Evolutionary conservation across 805 yeast species (phyloP), one percentile per base, ranked within the genome.

Genomic region (Phaffomyces opuntiae): DNA sequence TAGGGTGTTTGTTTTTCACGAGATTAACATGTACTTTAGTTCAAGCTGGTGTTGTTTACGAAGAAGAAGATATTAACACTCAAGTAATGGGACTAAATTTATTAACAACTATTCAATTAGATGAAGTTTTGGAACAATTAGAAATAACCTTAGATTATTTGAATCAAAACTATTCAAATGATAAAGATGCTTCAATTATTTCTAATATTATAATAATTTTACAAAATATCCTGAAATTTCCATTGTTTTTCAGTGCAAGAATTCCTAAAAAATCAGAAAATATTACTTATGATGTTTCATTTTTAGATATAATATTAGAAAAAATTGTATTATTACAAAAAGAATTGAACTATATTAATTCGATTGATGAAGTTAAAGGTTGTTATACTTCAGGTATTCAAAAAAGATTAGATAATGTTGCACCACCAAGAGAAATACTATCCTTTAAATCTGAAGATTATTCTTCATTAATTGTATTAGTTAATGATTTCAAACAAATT

Each of bases 51-150:
- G 82, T 79, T 9, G 66, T 83, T 11, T 78, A 75, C 51, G 88
- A 84, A 56, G 93, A 83, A 55, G 93, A 85, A 57, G 95, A 86
- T 62, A 64, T 85, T 31, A 80, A 80, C 46, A 75, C 83, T 1
- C 77, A 82, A 53, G 70, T 72, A 13, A 78, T 82, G 80, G 80
- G 78, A 35, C 69, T 72, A 55, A 69, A 73, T 49, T 64, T 72
- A 35, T 66, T 68, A 3, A 54, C 65, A 52, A 43, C 55, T 14
- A 50, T 62, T 16, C 48, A 42, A 3, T 45, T 60, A 3, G 49
- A 49, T 11, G 53, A 48, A n/a, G 45, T 68, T 4, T 4, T 55
- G 7, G 32, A 39, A 0, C 60, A 60, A 11, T 40, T 80, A 7
- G 60, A 66, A 5, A 48, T 48, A 8, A 56, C 75, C 1, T 57